Evolutionary conservation across 768 basidiomycete genomes (phyloP).

Genomic region (Podaxis rugospora): DNA sequence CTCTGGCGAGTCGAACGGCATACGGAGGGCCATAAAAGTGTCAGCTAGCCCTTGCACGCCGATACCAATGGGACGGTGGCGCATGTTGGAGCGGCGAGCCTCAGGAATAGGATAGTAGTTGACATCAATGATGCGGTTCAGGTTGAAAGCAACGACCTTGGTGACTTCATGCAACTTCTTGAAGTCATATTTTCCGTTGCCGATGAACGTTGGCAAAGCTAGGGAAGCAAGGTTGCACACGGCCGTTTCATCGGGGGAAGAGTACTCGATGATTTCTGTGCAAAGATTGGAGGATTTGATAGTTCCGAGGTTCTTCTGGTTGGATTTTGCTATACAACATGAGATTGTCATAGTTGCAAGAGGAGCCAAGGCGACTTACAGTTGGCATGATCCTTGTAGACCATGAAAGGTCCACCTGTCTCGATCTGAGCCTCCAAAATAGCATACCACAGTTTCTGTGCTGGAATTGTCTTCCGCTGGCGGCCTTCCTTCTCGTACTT

Average conservation of each 20-base stretch:
- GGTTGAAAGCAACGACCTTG: slow-evolving; percentile 89
- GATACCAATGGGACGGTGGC: slow-evolving; percentile 95
- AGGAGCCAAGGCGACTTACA: slow-evolving; percentile 39
- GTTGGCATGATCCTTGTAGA: slow-evolving; percentile 97
- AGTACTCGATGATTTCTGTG: slow-evolving; percentile 99
- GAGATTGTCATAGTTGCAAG: not conserved
- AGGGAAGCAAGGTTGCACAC: slow-evolving; percentile 99
- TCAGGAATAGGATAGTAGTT: slow-evolving; percentile 96
- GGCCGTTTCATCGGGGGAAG: slow-evolving; percentile 93
- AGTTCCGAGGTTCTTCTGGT: slow-evolving; percentile 96
- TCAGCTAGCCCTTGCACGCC: slow-evolving; percentile 98
- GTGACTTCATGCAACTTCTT: slow-evolving; percentile 89
- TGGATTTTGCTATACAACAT: slow-evolving; percentile 73
- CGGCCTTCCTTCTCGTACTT: slow-evolving; percentile 90
- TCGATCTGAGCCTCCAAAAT: slow-evolving; percentile 96
- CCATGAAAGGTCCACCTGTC: slow-evolving; percentile 98
- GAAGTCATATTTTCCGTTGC: slow-evolving; percentile 85
- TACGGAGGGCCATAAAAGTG: slow-evolving; percentile 93
- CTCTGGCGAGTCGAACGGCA: slow-evolving; percentile 90
- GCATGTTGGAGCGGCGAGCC: slow-evolving; percentile 90
- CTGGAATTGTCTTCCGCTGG: slow-evolving; percentile 77
- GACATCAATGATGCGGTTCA: slow-evolving; percentile 91
- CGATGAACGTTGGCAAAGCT: slow-evolving; percentile 89
- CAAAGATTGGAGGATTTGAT: slow-evolving; percentile 99
- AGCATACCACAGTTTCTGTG: slow-evolving; percentile 98